phyloP scores from a whole-genome alignment of 805 yeast genomes.

The Sugiyamaella americana region DNA sequence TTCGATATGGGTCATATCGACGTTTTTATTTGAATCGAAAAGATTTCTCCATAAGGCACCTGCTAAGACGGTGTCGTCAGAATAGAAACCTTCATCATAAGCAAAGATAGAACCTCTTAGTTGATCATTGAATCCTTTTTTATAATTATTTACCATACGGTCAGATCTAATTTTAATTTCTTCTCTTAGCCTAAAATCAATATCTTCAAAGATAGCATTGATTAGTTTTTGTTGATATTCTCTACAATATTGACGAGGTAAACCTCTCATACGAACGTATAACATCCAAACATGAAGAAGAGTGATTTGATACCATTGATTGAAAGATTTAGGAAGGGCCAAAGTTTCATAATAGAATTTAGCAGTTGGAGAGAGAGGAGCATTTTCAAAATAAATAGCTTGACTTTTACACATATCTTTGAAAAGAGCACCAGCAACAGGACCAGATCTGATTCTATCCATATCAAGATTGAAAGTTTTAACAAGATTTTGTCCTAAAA shows the following conservation, averaged over 20 bases:
- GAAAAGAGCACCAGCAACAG: conserved; percentile 86
- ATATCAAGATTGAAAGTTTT: conserved; percentile 65
- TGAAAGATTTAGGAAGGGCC: conserved; percentile 75
- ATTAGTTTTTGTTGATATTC: conserved; percentile 88
- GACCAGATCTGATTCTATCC: conserved; percentile 90
- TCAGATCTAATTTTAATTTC: conserved; percentile 82
- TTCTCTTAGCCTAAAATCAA: conserved; percentile 76
- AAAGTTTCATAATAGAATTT: conserved; percentile 79
- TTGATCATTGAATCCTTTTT: conserved; percentile 87
- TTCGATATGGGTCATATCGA: conserved; percentile 78
- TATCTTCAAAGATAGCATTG: conserved; percentile 83
- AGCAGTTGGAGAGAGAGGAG: conserved; percentile 57
- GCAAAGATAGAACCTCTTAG: conserved; percentile 83
- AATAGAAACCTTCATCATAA: conserved; percentile 84
- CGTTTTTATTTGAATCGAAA: conserved; percentile 75
- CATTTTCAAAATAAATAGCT: conserved; percentile 39
- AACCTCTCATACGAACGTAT: conserved; percentile 89
- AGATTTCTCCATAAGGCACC: conserved; percentile 63
- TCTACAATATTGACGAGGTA: conserved; percentile 85
- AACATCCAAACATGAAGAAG: conserved; percentile 89
- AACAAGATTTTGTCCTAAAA: conserved; percentile 31
- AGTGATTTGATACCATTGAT: conserved; percentile 96
- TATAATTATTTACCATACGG: conserved; percentile 73
- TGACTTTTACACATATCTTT: conserved; percentile 83
- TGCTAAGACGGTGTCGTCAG: conserved; percentile 45